Base-by-base conservation (phyloP, 2,329 filamentous ascomycete species). In the Colletotrichum cordylinicola region DNA sequence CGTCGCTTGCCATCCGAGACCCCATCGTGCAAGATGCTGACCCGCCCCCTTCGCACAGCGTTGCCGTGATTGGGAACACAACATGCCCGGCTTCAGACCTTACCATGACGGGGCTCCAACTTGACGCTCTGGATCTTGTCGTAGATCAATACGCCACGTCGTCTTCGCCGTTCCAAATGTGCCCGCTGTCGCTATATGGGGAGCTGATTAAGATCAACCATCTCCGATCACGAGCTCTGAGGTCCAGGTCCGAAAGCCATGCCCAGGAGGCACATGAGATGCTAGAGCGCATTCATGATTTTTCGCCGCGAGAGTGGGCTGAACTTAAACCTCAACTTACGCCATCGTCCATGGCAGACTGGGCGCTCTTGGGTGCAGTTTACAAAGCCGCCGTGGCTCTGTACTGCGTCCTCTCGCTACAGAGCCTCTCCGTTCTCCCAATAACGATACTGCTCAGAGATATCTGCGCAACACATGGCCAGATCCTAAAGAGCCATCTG, bases 381-480 rank as follows among this genome's bases (percentile, higher is more conserved):
- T 82, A 83, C 67, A 81, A 82, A 67, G 77, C 79, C 15, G 79
- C 85, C 7, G 78, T 81, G 18, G 78, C 80, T 16, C 43, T 86
- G 10, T 86, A 86, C 78, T 84, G 82, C 79, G 81, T 85, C 69
- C 79, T 79, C 2, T 85, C 85, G 4, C 79, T 86, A 10, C 84
- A 84, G 70, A 83, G 81, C 75, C 21, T 83, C 7, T 78, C 78
- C 6, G 70, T 84, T 8, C 75, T 85, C 2, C 81, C 80, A 37
- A 27, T 13, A 27, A 77, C 68, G 15, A 15, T 24, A 0, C 13
- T 12, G 4, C 48, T 72, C 33, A 58, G 70, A 27, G 35, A 31
- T 10, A 21, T 8, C 4, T 68, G 62, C 62, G 64, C 29, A 4
- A 55, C 48, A 6, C 52, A 72, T 27, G 55, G 70, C 24, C 48